phyloP scores from a whole-genome alignment of 192 early-diverging fungal species.

The Entomortierella lignicola region DNA sequence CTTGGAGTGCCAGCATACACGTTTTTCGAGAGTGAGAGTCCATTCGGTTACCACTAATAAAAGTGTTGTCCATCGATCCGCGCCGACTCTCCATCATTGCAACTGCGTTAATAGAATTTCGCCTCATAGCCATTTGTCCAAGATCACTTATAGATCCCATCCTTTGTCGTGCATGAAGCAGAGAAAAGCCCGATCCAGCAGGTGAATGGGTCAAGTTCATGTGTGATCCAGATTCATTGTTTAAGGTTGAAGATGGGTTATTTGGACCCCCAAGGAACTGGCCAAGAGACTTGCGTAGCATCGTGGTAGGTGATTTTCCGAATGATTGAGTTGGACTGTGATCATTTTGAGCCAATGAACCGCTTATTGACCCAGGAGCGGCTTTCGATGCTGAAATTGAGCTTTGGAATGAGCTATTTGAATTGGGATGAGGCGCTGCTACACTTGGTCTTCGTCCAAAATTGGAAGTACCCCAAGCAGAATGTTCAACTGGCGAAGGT shows the following conservation, averaged over 20 bases:
- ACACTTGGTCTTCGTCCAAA: conserved; percentile 37
- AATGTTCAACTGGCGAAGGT: conserved; percentile 51
- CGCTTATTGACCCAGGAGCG: conserved; percentile 34
- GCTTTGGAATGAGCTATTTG: conserved; percentile 28
- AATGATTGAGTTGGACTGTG: conserved; percentile 26
- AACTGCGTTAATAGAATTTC: conserved; percentile 45
- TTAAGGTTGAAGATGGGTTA: not conserved
- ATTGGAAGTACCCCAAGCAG: conserved; percentile 23
- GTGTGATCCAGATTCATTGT: conserved; percentile 8
- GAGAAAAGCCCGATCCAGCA: conserved; percentile 14
- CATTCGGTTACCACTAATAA: conserved; percentile 47
- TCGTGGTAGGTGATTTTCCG: conserved; percentile 46
- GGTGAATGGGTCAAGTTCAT: conserved; percentile 14
- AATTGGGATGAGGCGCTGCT: conserved; percentile 2
- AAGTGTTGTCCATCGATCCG: conserved; percentile 30
- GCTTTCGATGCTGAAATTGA: conserved; percentile 33
- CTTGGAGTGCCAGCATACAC: conserved; percentile 34
- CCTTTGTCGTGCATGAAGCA: conserved; percentile 37
- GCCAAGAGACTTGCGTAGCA: conserved; percentile 29
- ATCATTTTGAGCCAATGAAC: conserved; percentile 5
- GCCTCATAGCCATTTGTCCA: conserved; percentile 45
- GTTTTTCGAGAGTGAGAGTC: conserved; percentile 48
- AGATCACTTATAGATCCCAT: conserved; percentile 47
- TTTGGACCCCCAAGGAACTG: conserved; percentile 21
- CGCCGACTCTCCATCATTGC: conserved; percentile 32